These are phyloP conservation scores for Torulaspora delbrueckii DNA, from an alignment of 805 yeast genomes.

Conservation along the genomic window DNA sequence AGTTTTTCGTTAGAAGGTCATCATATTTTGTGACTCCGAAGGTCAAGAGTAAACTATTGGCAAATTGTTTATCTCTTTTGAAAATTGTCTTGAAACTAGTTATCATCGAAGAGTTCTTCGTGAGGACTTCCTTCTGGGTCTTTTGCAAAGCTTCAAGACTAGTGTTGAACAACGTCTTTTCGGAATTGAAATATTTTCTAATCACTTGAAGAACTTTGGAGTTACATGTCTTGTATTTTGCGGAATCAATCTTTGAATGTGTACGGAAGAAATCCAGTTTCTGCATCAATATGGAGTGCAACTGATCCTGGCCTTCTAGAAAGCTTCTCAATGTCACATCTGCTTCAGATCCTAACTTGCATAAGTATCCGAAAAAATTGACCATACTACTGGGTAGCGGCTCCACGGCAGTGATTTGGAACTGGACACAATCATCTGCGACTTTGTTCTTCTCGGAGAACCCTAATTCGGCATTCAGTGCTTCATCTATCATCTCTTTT, in stretches of 20 bases:
- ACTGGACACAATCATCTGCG: constrained; percentile 37
- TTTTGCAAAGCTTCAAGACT: constrained; percentile 38
- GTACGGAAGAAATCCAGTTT: constrained; percentile 42
- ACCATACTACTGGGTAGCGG: constrained; percentile 45
- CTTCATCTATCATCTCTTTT: constrained; percentile 24
- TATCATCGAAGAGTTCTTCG: constrained; percentile 37
- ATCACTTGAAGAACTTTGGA: constrained; percentile 32
- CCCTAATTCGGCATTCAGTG: constrained; percentile 37
- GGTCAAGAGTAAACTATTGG: constrained; percentile 49
- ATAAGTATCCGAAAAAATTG: constrained; percentile 51
- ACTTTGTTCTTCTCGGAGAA: constrained; percentile 37
- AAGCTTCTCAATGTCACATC: constrained; percentile 48
- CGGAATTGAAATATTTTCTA: constrained; percentile 46
- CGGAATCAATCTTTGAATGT: constrained; percentile 25
- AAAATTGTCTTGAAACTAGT: constrained; percentile 54
- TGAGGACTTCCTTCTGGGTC: constrained; percentile 39
- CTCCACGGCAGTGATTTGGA: constrained; percentile 34
- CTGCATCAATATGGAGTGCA: constrained; percentile 47
- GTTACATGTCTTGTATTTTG: constrained; percentile 24
- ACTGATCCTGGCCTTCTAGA: constrained; percentile 56
- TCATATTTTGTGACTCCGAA: constrained; percentile 56
- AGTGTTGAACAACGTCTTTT: constrained; percentile 43
- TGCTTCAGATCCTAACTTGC: constrained; percentile 46
- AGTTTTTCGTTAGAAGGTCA: constrained; percentile 43
- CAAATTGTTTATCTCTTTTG: constrained; percentile 50